These are phyloP conservation scores for Leptographium lundbergii DNA, from an alignment of 2,329 filamentous ascomycete genomes.

Conservation along the genomic window DNA sequence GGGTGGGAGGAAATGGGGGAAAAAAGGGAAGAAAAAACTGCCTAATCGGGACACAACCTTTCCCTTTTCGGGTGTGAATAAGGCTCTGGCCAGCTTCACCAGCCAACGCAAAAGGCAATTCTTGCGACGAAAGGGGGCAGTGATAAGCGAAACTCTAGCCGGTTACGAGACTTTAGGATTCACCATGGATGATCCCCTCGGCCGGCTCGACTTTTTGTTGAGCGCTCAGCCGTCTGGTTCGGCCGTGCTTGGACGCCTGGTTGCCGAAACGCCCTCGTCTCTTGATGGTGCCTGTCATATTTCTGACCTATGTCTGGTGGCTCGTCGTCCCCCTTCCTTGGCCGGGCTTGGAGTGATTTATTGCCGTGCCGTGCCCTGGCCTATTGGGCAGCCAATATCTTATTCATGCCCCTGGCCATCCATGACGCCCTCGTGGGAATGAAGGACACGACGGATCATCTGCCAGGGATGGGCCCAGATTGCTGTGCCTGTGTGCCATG, in stretches of 20 bases:
- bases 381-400: not conserved
- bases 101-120: not conserved
- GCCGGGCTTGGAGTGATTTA: not conserved
- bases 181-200: not conserved
- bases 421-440: not conserved
- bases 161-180: not conserved
- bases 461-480: not conserved
- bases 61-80: slow-evolving; percentile 21
- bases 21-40: not conserved
- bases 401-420: not conserved
- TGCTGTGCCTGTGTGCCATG: not conserved
- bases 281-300: not conserved
- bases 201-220: not conserved
- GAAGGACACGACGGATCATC: not conserved
- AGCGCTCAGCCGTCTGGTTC: not conserved
- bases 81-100: slow-evolving; percentile 16
- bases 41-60: slow-evolving; percentile 9
- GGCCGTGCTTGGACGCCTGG: not conserved
- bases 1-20: not conserved
- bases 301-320: not conserved
- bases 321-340: too few relatives aligned
- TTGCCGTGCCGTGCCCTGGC: not conserved
- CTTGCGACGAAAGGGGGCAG: not conserved
- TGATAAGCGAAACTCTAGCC: not conserved
- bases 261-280: not conserved